Evolutionary conservation across 1,284 basidiomycete genomes (phyloP).

Genomic region (Pseudozyma sp.): DNA sequence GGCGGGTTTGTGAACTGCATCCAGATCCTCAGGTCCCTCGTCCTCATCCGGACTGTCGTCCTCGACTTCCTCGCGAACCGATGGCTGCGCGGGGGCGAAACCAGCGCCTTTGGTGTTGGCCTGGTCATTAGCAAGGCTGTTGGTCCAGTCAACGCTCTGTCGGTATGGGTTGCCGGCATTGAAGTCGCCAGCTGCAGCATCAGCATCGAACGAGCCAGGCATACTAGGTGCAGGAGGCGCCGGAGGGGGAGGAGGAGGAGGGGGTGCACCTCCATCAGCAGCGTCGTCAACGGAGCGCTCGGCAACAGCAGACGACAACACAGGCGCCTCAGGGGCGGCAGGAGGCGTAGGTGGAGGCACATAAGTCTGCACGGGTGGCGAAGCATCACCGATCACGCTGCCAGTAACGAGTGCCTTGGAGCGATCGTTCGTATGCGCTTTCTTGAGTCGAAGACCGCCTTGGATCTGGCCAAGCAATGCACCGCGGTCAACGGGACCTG

Average conservation of each 20-base stretch:
- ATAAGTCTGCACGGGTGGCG: constrained; percentile 74
- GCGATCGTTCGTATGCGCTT: constrained; percentile 85
- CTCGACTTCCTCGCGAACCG: constrained; percentile 75
- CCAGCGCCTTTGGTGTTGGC: constrained; percentile 67
- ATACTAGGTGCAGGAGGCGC: constrained; percentile 44
- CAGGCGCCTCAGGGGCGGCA: constrained; percentile 33
- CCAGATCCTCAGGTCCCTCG: constrained; percentile 45
- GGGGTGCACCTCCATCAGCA: constrained; percentile 21
- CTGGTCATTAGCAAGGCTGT: constrained; percentile 83
- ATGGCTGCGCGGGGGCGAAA: constrained; percentile 73
- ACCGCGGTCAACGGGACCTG: constrained; percentile 73
- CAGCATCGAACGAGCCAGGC: constrained; percentile 51
- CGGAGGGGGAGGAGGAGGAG: constrained; percentile 68
- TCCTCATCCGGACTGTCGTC: constrained; percentile 70
- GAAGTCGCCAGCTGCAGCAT: constrained; percentile 66
- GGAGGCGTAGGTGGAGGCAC: constrained; percentile 59
- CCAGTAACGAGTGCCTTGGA: constrained; percentile 79
- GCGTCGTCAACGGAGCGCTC: constrained; percentile 20
- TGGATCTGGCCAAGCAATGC: constrained; percentile 86
- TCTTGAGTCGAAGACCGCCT: constrained; percentile 80
- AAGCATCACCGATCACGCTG: constrained; percentile 80
- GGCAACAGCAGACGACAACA: constrained; percentile 45
- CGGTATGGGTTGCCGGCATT: constrained; percentile 73
- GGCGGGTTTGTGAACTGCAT: constrained; percentile 18
- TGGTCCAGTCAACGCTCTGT: constrained; percentile 92